Percentiles rank a stretch among this genome's conserved stretches.
These are phyloP conservation scores for Noccaea caerulescens DNA, from an alignment of 345 rosid genomes.

Conservation along the genomic window DNA sequence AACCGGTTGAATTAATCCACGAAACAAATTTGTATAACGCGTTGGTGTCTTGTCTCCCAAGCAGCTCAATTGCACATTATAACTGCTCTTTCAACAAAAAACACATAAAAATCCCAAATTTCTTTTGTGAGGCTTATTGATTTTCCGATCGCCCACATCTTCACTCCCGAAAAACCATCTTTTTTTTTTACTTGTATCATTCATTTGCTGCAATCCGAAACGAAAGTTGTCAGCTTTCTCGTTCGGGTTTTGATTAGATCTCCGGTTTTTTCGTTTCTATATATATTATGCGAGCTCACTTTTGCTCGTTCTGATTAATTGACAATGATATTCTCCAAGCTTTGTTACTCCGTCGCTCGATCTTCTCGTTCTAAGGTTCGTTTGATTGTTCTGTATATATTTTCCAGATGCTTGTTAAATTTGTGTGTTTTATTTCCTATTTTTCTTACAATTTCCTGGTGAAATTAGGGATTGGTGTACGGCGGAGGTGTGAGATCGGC, in stretches of 20 bases:
- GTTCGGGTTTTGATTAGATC: slow-evolving; percentile 27
- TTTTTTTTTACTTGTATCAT: background rate
- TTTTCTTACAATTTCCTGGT: background rate
- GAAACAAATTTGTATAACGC: slow-evolving; percentile 26
- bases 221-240: slow-evolving; percentile 26
- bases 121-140: slow-evolving; percentile 1
- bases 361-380: slow-evolving; percentile 61
- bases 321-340: slow-evolving; percentile 67
- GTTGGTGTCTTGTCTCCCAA: slow-evolving; percentile 41
- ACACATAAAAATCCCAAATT: slow-evolving; percentile 15
- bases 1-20: slow-evolving; percentile 27
- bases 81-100: background rate
- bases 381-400: background rate
- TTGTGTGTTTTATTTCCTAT: background rate
- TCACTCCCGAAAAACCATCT: background rate
- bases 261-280: slow-evolving; percentile 1
- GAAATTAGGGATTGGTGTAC: slow-evolving; percentile 43
- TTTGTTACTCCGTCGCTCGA: slow-evolving; percentile 55
- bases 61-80: background rate
- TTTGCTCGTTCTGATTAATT: slow-evolving; percentile 9
- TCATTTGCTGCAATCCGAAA: slow-evolving; percentile 7
- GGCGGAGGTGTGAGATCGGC: slow-evolving; percentile 48
- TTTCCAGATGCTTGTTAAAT: background rate
- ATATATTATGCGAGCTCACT: slow-evolving; percentile 33
- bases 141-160: slow-evolving; percentile 1